Percentiles rank a stretch among this genome's conserved stretches.
phyloP scores from a whole-genome alignment of 768 basidiomycete genomes.

The Roridomyces roridus region DNA sequence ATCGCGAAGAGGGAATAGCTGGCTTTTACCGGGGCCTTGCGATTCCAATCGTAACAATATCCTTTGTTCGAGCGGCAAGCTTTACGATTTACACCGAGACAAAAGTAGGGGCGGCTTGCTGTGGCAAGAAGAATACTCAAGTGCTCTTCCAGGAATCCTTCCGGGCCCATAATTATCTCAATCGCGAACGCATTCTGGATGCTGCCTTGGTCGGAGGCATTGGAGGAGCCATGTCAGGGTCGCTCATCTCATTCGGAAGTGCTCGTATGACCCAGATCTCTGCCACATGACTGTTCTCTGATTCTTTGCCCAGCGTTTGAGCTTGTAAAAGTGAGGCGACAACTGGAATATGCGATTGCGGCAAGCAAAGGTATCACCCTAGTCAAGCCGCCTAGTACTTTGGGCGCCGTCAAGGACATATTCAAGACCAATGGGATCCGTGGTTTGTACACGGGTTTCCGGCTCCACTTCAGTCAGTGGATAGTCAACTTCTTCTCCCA shows the following conservation, averaged over 20 bases:
- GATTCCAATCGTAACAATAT: slow-evolving; percentile 95
- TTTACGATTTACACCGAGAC: slow-evolving; percentile 91
- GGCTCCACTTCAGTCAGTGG: slow-evolving; percentile 80
- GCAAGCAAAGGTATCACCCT: slow-evolving; percentile 76
- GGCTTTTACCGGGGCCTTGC: slow-evolving; percentile 86
- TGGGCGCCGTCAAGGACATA: slow-evolving; percentile 79
- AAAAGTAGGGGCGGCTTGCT: slow-evolving; percentile 40
- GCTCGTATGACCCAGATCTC: slow-evolving; percentile 67
- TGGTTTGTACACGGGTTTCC: slow-evolving; percentile 85
- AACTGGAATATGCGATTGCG: slow-evolving; percentile 92
- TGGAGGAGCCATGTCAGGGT: slow-evolving; percentile 88
- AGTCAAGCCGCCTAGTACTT: slow-evolving; percentile 77
- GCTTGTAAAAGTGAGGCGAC: slow-evolving; percentile 93
- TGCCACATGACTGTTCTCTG: background rate
- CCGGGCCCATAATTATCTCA: slow-evolving; percentile 61
- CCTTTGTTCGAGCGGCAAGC: slow-evolving; percentile 92
- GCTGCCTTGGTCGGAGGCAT: slow-evolving; percentile 81
- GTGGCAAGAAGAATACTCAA: too few species aligned
- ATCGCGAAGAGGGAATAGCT: slow-evolving; percentile 74
- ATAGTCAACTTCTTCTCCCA: background rate
- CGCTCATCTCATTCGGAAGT: slow-evolving; percentile 87
- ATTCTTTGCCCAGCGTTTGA: slow-evolving; percentile 72
- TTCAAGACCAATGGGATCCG: slow-evolving; percentile 63
- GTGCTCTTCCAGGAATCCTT: slow-evolving; percentile 54
- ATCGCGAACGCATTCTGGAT: slow-evolving; percentile 64